These are phyloP conservation scores for Termitomyces sp. DNA, from an alignment of 768 basidiomycete species.

Conservation along the genomic window DNA sequence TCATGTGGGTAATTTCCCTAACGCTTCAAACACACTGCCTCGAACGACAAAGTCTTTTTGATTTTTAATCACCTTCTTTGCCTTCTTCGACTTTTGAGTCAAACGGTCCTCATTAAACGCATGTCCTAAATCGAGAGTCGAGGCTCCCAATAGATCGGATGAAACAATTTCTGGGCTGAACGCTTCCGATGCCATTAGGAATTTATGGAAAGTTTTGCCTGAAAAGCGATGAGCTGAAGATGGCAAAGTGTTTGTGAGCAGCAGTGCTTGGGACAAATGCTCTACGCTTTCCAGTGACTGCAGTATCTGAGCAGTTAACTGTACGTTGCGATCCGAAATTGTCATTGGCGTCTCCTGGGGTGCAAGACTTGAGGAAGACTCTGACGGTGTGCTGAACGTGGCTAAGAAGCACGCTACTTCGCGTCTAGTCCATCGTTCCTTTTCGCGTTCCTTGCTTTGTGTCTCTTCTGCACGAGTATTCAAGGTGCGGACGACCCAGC, in stretches of 20 bases:
- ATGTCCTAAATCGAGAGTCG: conserved; percentile 38
- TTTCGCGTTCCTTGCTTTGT: conserved; percentile 50
- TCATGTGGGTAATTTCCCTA: conserved; percentile 23
- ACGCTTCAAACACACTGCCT: conserved; percentile 32
- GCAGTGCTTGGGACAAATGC: conserved; percentile 54
- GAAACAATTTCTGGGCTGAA: conserved; percentile 19
- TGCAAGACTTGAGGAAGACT: not conserved
- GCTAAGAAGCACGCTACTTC: conserved; percentile 61
- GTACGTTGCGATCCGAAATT: conserved; percentile 55
- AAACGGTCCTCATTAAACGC: conserved; percentile 40
- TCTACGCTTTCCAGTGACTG: conserved; percentile 56
- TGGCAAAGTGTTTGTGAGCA: conserved; percentile 45
- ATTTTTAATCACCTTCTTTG: conserved; percentile 13
- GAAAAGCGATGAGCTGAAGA: conserved; percentile 48
- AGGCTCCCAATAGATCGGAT: conserved; percentile 40
- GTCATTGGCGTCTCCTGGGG: conserved; percentile 22
- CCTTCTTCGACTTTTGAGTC: conserved; percentile 32
- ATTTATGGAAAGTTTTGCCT: conserved; percentile 52
- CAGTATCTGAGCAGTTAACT: conserved; percentile 60
- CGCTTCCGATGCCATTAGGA: conserved; percentile 30
- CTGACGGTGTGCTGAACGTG: conserved; percentile 31
- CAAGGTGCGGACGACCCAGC: conserved; percentile 55
- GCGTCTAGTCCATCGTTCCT: conserved; percentile 61
- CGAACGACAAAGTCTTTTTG: not conserved
- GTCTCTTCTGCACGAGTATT: conserved; percentile 47